A percentile compares a stretch with the other conserved stretches of the same genome.
phyloP scores from a whole-genome alignment of 129 eudicot genomes.

The Oenanthe sinensis region DNA sequence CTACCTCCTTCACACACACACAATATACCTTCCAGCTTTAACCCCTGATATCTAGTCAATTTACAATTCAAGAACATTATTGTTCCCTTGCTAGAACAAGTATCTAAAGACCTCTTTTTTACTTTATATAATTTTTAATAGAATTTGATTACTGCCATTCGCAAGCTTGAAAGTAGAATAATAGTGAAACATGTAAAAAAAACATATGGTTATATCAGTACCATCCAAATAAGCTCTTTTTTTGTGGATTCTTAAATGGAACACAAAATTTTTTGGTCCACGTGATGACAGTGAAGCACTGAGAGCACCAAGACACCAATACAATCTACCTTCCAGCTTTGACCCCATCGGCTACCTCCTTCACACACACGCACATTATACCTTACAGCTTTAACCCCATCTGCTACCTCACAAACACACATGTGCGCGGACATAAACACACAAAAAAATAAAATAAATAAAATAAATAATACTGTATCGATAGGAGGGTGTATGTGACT shows the following conservation, averaged over 20 bases:
- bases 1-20: too few species aligned
- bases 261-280: neutral
- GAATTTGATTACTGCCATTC: neutral
- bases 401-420: neutral
- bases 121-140: neutral
- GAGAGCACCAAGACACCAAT: neutral
- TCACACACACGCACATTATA: neutral
- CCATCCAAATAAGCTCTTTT: neutral
- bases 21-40: too few species aligned
- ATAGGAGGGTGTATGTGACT: neutral
- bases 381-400: neutral
- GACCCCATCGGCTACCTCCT: neutral
- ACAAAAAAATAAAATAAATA: neutral
- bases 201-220: neutral
- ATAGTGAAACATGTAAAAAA: neutral
- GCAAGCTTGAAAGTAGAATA: neutral
- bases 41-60: neutral
- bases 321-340: neutral
- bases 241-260: too few species aligned
- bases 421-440: neutral
- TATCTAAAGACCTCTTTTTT: neutral
- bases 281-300: neutral
- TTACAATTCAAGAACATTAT: neutral
- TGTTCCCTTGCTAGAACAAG: neutral
- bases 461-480: too few species aligned